Evolutionary conservation across 352 stramenopile species (phyloP).

Genomic region (Pythium chondricola): DNA sequence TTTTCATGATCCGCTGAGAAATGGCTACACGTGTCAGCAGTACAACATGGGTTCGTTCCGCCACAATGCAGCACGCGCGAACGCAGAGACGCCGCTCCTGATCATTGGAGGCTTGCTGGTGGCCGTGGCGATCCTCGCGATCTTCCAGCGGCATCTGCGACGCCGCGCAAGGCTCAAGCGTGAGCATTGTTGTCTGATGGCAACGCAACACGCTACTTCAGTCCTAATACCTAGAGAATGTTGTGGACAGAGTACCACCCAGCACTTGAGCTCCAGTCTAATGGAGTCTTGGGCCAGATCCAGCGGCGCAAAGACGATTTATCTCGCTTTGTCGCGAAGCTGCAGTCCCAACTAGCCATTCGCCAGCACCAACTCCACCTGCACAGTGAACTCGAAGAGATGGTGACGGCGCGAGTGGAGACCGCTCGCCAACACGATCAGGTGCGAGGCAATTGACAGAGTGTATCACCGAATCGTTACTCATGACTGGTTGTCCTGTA

Average conservation of each 20-base stretch:
- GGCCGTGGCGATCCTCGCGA: conserved; percentile 27
- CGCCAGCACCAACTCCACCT: conserved; percentile 52
- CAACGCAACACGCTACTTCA: conserved; percentile 32
- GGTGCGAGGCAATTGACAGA: conserved; percentile 15
- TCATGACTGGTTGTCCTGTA: conserved; percentile 5
- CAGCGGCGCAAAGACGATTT: conserved; percentile 59
- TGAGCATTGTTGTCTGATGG: conserved; percentile 22
- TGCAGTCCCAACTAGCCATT: conserved; percentile 37
- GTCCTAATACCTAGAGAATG: no score
- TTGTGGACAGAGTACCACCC: conserved; percentile 41
- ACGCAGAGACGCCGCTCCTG: conserved; percentile 26
- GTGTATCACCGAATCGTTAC: background rate
- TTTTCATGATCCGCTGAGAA: no score
- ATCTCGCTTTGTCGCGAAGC: conserved; percentile 41
- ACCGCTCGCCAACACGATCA: conserved; percentile 41
- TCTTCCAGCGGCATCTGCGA: conserved; percentile 22
- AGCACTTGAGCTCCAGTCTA: conserved; percentile 30
- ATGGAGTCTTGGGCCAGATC: conserved; percentile 40
- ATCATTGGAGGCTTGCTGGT: conserved; percentile 36
- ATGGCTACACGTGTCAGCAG: no score
- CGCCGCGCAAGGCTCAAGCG: conserved; percentile 2
- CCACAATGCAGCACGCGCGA: conserved; percentile 16
- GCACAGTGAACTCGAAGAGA: conserved; percentile 60
- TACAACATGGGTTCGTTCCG: conserved; percentile 34
- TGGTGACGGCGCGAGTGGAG: conserved; percentile 49